phyloP scores from a whole-genome alignment of 257 asterid species.

The Solanum chiquidenum region DNA sequence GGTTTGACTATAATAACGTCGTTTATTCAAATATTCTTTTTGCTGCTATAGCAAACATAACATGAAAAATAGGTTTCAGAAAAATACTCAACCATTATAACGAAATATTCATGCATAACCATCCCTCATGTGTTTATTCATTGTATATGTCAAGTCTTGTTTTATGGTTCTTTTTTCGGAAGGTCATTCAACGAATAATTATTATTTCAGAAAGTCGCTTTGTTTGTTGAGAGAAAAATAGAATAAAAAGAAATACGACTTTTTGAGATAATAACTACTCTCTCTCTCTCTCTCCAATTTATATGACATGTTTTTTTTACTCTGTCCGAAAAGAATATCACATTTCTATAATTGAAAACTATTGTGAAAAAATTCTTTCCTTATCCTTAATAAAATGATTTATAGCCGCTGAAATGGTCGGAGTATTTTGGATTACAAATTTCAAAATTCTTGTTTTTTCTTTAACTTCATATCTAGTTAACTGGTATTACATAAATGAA shows the following conservation, averaged over 20 bases:
- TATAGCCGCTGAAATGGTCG: rapidly evolving
- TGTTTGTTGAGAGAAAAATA: too few relatives aligned
- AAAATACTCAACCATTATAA: not conserved
- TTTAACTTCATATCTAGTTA: not conserved
- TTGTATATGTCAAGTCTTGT: not conserved
- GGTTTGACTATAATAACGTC: not conserved
- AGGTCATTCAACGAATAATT: too few relatives aligned
- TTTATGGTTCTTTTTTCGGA: not conserved
- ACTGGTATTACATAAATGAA: too few relatives aligned
- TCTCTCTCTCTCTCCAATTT: too few relatives aligned
- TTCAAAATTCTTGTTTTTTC: not conserved
- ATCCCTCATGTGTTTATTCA: not conserved
- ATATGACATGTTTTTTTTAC: not conserved
- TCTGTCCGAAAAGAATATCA: not conserved
- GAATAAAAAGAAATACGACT: not conserved
- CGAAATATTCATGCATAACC: not conserved
- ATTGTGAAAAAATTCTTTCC: too few relatives aligned
- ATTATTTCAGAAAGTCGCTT: too few relatives aligned
- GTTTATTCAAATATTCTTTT: not conserved
- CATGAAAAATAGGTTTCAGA: not conserved
- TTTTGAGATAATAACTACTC: not conserved
- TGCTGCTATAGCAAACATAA: not conserved
- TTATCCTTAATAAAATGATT: too few relatives aligned
- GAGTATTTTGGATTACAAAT: not conserved
- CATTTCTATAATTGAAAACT: not conserved